Base-by-base conservation (phyloP, 371 early-diverging fungal genomes). In the Dinochytrium kinnereticum region DNA sequence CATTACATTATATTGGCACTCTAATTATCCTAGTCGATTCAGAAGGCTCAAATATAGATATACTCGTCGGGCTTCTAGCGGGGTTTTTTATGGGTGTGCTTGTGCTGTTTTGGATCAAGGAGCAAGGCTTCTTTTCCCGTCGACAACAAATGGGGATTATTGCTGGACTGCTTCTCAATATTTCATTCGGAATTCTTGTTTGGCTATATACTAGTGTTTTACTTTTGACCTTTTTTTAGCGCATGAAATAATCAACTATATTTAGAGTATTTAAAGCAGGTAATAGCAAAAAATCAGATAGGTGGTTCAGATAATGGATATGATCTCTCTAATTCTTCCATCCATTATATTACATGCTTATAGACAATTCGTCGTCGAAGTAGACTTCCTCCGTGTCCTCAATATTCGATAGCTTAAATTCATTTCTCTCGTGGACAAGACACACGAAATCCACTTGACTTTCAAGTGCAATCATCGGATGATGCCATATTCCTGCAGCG, bases 401-500 rank as follows among this genome's bases (percentile, higher is more conserved):
- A 31, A 61, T 59, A 2, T 50, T 28, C 0, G 21, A 31, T 24
- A 50, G 57, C 36, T 70, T 53, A 21, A 50, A 1, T 33, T 44
- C 68, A 21, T 71, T 31, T 36, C 80, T 38, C 69, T 80, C 81
- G 40, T 71, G 70, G 26, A 80, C 81, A 38, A 81, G 19, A 37
- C 77, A 76, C 13, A 73, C 75, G 70, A 79, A 81, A 44, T 81
- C 77, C 5, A 64, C 64, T 33, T 15, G 19, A 24, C 64, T 57
- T 10, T 59, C 61, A 21, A 94, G 75, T 3, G 86, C 89, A 72
- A 95, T 84, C 93, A 95, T 94, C 7, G 95, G 95, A 78, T 94
- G 94, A 76, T 96, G 96, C 96, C 96, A 96, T 50, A 89, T 85
- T 74, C 91, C 92, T 28, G 89, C 85, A 59, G 85, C 78, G 80